Evolutionary conservation across 331 rosid genomes (phyloP), one percentile per base, ranked within the genome.

Genomic region (Ulmus americana): DNA sequence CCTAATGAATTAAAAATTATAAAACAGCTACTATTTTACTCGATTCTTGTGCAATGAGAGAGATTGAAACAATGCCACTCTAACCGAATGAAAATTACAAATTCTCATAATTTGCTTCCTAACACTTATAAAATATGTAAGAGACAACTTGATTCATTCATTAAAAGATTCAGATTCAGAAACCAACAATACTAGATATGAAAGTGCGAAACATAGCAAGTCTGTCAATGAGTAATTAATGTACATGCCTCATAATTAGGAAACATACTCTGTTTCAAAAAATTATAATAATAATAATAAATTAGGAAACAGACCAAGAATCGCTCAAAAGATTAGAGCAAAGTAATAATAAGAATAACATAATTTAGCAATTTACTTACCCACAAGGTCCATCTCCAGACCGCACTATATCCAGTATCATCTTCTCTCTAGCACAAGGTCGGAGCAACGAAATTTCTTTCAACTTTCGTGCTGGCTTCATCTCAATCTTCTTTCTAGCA

Each of bases 331-430:
- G n/a, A 16, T 53, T 18, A 13, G 18, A 13, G 51, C 46, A 22
- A 61, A 6, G 0, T 55, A 16, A 8, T 4, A 39, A 70, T 54
- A 14, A 56, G 43, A 48, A 51, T 16, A 35, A 60, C 18, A 16
- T 22, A 58, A 76, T 52, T 55, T 22, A 8, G 22, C 56, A 13
- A 46, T 69, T 38, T 18, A 59, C 95, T 48, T 82, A 89, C 96
- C 95, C 83, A 14, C 89, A 82, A 75, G 95, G 95, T 50, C 96
- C 96, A 64, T 80, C 79, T 9, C 59, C 59, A 7, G 95, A 84
- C 57, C 14, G 66, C 54, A 79, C 85, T 87, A 86, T 80, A 43
- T n/a, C 60, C 51, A 60, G 72, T 71, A 89, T 89, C 18, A 59
- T 68, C 8, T 11, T 6, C 77, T 71, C 63, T 75, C 96, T 79